Percentiles rank a stretch among this genome's conserved stretches.
These are phyloP conservation scores for Oryza longistaminata DNA, from an alignment of 176 grass and related monocot genomes.

Conservation along the genomic window DNA sequence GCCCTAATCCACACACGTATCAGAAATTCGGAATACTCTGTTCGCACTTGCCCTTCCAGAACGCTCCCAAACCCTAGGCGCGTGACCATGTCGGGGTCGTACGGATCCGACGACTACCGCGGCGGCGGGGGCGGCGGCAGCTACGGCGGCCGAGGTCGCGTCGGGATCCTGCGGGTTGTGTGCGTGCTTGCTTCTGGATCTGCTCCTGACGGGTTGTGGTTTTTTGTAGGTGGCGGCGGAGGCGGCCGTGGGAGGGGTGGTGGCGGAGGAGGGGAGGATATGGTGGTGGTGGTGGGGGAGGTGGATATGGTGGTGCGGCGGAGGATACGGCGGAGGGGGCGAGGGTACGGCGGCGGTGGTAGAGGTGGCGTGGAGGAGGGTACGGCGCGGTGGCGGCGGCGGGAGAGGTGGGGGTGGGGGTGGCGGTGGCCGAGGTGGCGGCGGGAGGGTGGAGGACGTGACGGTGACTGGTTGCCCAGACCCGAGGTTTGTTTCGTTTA, in stretches of 20 bases:
- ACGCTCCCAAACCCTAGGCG: conserved; percentile 50
- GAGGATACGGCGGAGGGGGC: conserved; percentile 22
- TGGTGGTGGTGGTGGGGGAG: conserved; percentile 30
- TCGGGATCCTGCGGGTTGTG: background rate
- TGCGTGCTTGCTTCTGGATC: conserved; percentile 13
- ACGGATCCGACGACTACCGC: conserved; percentile 73
- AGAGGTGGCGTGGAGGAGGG: conserved; percentile 8
- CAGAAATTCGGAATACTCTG: background rate
- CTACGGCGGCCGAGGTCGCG: conserved; percentile 46
- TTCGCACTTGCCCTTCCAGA: conserved; percentile 29
- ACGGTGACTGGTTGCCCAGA: conserved; percentile 86
- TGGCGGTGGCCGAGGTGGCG: conserved; percentile 15
- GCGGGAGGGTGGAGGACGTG: conserved; percentile 62
- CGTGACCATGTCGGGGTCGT: conserved; percentile 59
- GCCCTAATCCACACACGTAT: conserved; percentile 25
- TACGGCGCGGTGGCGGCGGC: conserved; percentile 36
- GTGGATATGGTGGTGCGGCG: conserved; percentile 22
- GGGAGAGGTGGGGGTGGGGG: conserved; percentile 42
- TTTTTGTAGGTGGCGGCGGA: conserved; percentile 39
- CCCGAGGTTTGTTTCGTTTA: conserved; percentile 41
- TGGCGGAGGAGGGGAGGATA: conserved; percentile 38
- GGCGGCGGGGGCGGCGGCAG: conserved; percentile 33
- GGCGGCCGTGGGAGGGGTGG: conserved; percentile 43
- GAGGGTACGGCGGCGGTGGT: conserved; percentile 4
- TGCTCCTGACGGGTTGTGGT: conserved; percentile 31